phyloP scores from a whole-genome alignment of 2,329 filamentous ascomycete species.

The Penicillium sp. region DNA sequence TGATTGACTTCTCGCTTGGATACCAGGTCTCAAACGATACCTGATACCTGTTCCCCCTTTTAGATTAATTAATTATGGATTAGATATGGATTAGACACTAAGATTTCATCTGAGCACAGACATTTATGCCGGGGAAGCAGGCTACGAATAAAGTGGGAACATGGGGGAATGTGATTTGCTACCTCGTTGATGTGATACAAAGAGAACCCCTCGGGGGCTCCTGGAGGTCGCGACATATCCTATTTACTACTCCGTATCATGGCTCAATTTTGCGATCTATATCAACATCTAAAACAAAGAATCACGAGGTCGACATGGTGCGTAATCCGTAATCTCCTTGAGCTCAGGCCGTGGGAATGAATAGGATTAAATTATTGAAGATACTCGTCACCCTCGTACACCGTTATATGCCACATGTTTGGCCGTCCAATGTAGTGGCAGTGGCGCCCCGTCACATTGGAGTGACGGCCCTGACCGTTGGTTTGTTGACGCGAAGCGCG shows the following conservation, averaged over 20 bases:
- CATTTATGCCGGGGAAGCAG: conserved; percentile 12
- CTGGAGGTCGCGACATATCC: neutral
- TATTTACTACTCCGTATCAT: neutral
- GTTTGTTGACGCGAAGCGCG: conserved; percentile 2
- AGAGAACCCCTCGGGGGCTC: neutral
- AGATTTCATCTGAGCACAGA: conserved; percentile 10
- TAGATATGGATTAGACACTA: conserved; percentile 4
- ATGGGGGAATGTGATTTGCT: conserved; percentile 21
- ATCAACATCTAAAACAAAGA: conserved; percentile 4
- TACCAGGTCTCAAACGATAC: conserved; percentile 3
- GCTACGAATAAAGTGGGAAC: conserved; percentile 14
- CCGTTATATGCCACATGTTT: neutral
- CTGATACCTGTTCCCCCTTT: neutral
- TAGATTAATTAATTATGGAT: neutral
- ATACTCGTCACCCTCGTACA: neutral
- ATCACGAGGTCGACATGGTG: neutral
- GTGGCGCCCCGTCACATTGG: neutral
- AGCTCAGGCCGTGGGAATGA: neutral
- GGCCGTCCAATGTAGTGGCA: neutral
- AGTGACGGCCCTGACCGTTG: neutral
- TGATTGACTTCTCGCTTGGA: conserved; percentile 1
- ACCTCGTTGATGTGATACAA: conserved; percentile 11
- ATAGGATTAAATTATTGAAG: neutral
- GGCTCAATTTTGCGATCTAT: conserved; percentile 6
- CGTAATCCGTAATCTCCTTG: neutral